Evolutionary conservation across 441 rosid genomes (phyloP), one percentile per base, ranked within the genome.

Genomic region (Croton laevigatus): DNA sequence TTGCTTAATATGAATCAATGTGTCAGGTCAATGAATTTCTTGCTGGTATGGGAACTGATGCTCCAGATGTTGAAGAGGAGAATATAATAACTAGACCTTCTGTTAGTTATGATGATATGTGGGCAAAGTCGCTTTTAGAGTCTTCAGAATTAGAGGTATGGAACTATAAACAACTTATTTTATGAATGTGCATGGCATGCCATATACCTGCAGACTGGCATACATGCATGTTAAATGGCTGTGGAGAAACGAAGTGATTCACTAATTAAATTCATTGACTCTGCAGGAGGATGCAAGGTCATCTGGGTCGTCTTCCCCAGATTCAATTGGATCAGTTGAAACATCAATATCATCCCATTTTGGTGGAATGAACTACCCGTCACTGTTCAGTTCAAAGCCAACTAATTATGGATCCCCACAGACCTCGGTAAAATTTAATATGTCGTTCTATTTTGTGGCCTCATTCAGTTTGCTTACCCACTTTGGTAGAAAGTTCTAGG

Each of bases 11-110:
- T 38, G 57, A 57, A 51, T 59, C 14, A 5, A 3, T 73, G 17
- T 70, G 69, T 66, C 48, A 95, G 99, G 98, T 96, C 76, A 91
- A 96, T 58, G 99, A 96, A 77, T 93, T 93, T 82, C 87, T 96
- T 65, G 86, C 98, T 69, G 99, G 99, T 76, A 95, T 95, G 66
- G 98, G 99, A 77, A 93, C 99, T 45, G 99, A 96, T 83, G 98
- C 99, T 73, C 99, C 99, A 16, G 99, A 96, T 86, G 99, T 96
- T 74, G 98, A 96, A 62, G 99, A 96, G 75, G 98, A 94, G 79
- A 91, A 91, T 78, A 81, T 87, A 48, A 76, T 86, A 73, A 85
- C 98, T 55, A 88, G 97, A 81, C 89, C 94, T 73, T 93, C 98
- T 22, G 93, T 91, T 75, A 93, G 98, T 72, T 96, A 96, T 78